Percentiles rank a stretch among this genome's conserved stretches.
Conservation (phyloP, 805 yeast species). For the Lipomyces orientalis region DNA sequence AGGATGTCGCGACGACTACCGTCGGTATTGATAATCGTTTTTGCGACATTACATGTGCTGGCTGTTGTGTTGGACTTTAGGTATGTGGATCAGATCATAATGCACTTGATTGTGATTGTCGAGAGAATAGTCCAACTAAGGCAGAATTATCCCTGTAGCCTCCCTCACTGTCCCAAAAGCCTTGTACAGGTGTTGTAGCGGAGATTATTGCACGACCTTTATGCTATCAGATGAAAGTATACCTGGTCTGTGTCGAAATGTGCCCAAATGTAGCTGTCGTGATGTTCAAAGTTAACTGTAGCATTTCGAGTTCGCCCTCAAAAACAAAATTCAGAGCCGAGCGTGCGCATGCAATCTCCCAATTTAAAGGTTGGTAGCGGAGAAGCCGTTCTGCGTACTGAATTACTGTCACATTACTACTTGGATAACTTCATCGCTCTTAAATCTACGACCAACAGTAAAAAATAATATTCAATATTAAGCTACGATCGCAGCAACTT, state of each 20-base stretch:
- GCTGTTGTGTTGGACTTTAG: neutral
- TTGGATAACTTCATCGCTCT: too few species aligned
- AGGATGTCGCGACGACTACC: conserved; percentile 13
- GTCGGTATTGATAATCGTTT: conserved; percentile 13
- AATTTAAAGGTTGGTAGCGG: too few species aligned
- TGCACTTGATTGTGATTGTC: neutral
- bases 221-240: neutral
- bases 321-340: neutral
- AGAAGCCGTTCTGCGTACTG: neutral
- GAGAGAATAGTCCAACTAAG: neutral
- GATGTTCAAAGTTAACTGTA: neutral
- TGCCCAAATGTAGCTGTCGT: neutral
- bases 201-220: neutral
- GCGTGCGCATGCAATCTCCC: neutral
- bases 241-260: neutral
- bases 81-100: conserved; percentile 9
- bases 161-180: neutral
- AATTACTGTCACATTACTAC: too few species aligned
- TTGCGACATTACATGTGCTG: conserved; percentile 3
- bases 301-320: neutral
- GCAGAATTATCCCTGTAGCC: neutral
- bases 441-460: too few species aligned
- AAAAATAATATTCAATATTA: too few species aligned
- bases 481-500: neutral
- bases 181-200: neutral